Percentiles rank a stretch among this genome's conserved stretches.
phyloP scores from a whole-genome alignment of 2,329 filamentous ascomycete species.

The Aspergillus oerlinghausenensis region DNA sequence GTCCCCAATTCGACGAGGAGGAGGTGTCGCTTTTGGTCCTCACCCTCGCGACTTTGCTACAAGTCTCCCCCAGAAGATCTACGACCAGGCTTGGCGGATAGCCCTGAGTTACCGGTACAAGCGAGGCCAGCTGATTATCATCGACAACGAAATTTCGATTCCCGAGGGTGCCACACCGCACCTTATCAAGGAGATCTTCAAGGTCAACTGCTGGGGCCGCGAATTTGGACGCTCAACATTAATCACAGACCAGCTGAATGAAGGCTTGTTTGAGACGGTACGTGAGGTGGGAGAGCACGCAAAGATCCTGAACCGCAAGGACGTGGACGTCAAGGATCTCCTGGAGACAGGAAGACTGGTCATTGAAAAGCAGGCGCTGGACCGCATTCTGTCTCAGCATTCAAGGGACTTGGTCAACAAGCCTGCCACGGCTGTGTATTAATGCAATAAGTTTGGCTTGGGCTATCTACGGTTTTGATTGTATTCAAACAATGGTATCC shows the following conservation, averaged over 20 bases:
- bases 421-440: conserved; percentile 33
- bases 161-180: conserved; percentile 51
- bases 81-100: conserved; percentile 92
- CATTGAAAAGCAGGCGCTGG: conserved; percentile 76
- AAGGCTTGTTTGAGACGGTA: conserved; percentile 64
- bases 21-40: conserved; percentile 86
- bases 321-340: conserved; percentile 94
- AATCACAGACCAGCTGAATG: conserved; percentile 60
- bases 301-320: conserved; percentile 62
- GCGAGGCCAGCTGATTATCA: conserved; percentile 79
- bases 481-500: conserved; percentile 4
- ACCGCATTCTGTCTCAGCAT: conserved; percentile 68
- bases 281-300: conserved; percentile 62
- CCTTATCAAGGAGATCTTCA: conserved; percentile 65
- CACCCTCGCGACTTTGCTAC: conserved; percentile 88
- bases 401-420: conserved; percentile 36
- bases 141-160: conserved; percentile 69
- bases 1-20: conserved; percentile 75
- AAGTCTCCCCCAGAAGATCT: conserved; percentile 77
- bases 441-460: conserved; percentile 6
- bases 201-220: conserved; percentile 65
- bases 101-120: conserved; percentile 88
- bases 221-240: conserved; percentile 68
- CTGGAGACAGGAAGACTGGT: conserved; percentile 80
- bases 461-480: conserved; percentile 11